Evolutionary conservation across 495 filamentous ascomycete genomes (phyloP).

Genomic region (Aspergillus carlsbadensis): DNA sequence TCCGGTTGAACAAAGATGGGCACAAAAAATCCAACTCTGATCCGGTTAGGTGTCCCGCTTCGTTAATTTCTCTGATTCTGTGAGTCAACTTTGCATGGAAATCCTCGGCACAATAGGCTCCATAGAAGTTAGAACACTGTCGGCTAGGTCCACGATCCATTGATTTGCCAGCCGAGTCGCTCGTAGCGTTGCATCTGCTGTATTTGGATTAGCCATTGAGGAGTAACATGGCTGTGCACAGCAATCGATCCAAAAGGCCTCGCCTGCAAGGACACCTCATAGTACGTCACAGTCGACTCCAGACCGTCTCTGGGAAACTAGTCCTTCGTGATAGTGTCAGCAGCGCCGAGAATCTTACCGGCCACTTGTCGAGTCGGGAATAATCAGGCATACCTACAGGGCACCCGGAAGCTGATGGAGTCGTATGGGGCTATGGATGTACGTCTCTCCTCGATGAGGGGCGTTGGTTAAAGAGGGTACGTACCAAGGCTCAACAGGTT

Average conservation of each 20-base stretch:
- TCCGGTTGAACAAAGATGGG: background rate
- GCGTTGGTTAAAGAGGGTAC: background rate
- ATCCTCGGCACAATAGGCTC: conserved; percentile 13
- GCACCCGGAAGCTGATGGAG: conserved; percentile 10
- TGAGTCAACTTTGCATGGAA: conserved; percentile 10
- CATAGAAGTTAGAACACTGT: conserved; percentile 1
- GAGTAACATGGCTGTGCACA: conserved; percentile 15
- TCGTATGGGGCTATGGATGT: conserved; percentile 12
- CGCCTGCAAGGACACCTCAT: conserved; percentile 27
- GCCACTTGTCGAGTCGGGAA: conserved; percentile 18
- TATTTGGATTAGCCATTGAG: conserved; percentile 7
- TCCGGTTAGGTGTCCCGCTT: conserved; percentile 15
- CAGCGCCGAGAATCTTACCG: conserved; percentile 14
- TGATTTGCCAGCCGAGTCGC: conserved; percentile 10
- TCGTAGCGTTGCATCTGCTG: conserved; percentile 16
- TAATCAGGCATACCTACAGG: conserved; percentile 19
- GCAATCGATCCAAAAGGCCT: conserved; percentile 12
- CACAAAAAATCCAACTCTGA: conserved; percentile 15
- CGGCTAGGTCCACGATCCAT: conserved; percentile 6
- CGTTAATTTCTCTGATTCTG: background rate
- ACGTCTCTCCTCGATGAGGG: conserved; percentile 9
- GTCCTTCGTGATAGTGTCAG: conserved; percentile 16
- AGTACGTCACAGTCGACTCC: conserved; percentile 25
- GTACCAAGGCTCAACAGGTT: background rate
- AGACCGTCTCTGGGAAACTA: conserved; percentile 18